Percentiles rank a stretch among this genome's conserved stretches.
Conservation (phyloP, 2,329 filamentous ascomycete genomes). For the Talaromyces atroroseus region DNA sequence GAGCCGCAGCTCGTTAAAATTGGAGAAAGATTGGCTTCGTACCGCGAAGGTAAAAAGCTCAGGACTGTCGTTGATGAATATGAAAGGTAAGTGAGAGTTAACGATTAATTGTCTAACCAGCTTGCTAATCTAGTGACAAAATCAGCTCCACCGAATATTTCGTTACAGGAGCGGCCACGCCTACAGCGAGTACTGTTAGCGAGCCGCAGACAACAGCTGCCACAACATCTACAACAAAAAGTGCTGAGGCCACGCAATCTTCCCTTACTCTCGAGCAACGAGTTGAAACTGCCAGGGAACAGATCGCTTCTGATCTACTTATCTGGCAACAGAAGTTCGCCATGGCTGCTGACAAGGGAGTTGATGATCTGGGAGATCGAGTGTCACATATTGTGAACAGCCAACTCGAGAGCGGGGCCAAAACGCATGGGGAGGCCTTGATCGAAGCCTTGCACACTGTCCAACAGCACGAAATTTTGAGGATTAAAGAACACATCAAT, state of each 20-base stretch:
- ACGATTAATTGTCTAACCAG: not conserved
- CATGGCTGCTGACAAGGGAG: conserved; percentile 75
- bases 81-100: conserved; percentile 35
- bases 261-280: conserved; percentile 42
- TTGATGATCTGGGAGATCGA: conserved; percentile 60
- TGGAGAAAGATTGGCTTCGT: conserved; percentile 72
- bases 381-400: conserved; percentile 66
- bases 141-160: conserved; percentile 1
- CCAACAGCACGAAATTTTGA: conserved; percentile 57
- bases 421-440: conserved; percentile 41
- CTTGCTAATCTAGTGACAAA: conserved; percentile 8
- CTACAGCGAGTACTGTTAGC: conserved; percentile 14
- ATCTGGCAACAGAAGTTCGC: conserved; percentile 87
- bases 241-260: conserved; percentile 19
- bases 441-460: conserved; percentile 64
- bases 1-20: conserved; percentile 93
- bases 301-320: conserved; percentile 71
- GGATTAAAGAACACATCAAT: conserved; percentile 63
- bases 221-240: conserved; percentile 22
- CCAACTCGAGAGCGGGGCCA: conserved; percentile 62
- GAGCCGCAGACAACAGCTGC: not conserved
- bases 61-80: conserved; percentile 54
- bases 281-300: conserved; percentile 48
- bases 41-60: conserved; percentile 56
- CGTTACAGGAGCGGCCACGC: conserved; percentile 6